Evolutionary conservation across 139 green algal species (phyloP).

Genomic region (Dunaliella sp.): DNA sequence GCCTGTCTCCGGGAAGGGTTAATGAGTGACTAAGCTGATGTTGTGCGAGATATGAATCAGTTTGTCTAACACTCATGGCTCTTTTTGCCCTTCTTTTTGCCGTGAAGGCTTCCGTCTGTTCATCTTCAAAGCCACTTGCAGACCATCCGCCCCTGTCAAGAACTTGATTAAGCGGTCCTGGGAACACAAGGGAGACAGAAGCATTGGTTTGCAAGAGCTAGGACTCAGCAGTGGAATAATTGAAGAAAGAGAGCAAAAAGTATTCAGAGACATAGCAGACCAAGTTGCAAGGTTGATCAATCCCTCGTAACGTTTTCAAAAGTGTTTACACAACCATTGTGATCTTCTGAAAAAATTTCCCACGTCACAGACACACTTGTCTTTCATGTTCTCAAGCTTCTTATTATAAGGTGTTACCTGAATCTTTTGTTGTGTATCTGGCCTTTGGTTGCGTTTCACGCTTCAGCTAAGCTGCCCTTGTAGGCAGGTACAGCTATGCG

Average conservation of each 20-base stretch:
- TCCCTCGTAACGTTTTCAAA: not conserved
- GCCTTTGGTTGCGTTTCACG: no score
- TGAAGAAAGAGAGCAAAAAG: not conserved
- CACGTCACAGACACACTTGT: not conserved
- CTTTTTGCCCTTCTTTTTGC: not conserved
- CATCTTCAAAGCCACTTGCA: not conserved
- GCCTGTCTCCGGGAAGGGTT: no score
- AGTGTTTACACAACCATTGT: no score
- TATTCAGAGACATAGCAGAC: not conserved
- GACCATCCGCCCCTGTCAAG: not conserved
- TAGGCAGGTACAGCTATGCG: no score
- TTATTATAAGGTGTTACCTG: no score
- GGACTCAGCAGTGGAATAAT: not conserved
- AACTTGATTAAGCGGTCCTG: not conserved
- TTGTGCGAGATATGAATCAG: no score
- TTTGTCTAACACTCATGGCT: no score
- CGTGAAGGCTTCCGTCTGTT: not conserved
- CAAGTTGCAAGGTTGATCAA: not conserved
- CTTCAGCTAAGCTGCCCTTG: no score
- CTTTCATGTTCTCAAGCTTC: no score
- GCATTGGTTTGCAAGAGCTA: not conserved
- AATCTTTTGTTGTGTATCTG: no score
- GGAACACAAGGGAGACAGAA: not conserved
- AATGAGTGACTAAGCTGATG: no score
- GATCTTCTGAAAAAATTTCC: not conserved